These are phyloP conservation scores for Aureobasidium leucospermi DNA, from an alignment of 2,329 filamentous ascomycete genomes.

Conservation along the genomic window DNA sequence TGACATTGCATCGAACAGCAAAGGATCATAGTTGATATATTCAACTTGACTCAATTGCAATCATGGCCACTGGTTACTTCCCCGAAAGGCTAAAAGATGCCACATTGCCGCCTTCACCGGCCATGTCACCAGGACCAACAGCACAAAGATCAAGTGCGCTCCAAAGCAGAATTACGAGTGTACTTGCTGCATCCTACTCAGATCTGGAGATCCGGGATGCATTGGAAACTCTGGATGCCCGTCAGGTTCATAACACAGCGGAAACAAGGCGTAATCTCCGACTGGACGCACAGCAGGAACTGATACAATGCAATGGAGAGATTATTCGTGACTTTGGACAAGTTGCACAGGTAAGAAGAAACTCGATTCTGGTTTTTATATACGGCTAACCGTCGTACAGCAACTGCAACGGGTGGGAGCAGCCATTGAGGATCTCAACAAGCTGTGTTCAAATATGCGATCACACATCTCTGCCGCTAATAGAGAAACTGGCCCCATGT, in stretches of 20 bases:
- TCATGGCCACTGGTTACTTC: slow-evolving; percentile 11
- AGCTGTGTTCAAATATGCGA: slow-evolving; percentile 73
- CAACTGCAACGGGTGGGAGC: slow-evolving; percentile 80
- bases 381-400: slow-evolving; percentile 46
- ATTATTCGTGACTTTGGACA: slow-evolving; percentile 82
- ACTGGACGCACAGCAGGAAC: slow-evolving; percentile 79
- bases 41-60: not conserved
- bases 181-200: slow-evolving; percentile 86
- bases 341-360: slow-evolving; percentile 64
- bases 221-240: slow-evolving; percentile 66
- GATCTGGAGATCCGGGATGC: slow-evolving; percentile 88
- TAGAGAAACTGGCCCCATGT: slow-evolving; percentile 62
- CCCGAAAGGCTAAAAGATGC: slow-evolving; percentile 7
- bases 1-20: not conserved
- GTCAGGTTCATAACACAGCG: slow-evolving; percentile 63
- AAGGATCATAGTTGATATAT: not conserved
- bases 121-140: slow-evolving; percentile 7
- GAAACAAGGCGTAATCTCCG: slow-evolving; percentile 73
- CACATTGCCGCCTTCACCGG: not conserved
- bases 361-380: not conserved
- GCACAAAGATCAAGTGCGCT: slow-evolving; percentile 54
- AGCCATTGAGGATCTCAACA: slow-evolving; percentile 71
- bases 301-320: slow-evolving; percentile 85
- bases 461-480: slow-evolving; percentile 68
- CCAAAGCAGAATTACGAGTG: slow-evolving; percentile 71